Evolutionary conservation across 2,329 filamentous ascomycete genomes (phyloP), one percentile per base, ranked within the genome.

Genomic region (Botrytis paeoniae): DNA sequence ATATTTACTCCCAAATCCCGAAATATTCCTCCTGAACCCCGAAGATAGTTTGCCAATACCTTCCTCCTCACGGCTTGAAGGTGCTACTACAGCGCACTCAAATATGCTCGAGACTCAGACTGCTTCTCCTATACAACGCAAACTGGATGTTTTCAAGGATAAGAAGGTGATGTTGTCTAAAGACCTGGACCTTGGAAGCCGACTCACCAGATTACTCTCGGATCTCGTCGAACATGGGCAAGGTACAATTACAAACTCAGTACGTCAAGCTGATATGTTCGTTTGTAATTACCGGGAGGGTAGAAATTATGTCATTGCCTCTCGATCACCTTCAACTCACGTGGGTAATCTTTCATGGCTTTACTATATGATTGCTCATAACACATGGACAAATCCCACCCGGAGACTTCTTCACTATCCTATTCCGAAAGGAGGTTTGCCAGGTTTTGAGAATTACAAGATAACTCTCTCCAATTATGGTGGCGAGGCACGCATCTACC

Each of bases 381-480:
- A 97, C 80, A 86, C 90, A 75, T 99, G 95, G 93, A 95, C 93
- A 2, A 95, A 92, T 20, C 95, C 96, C 0, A 85, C 94, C 73
- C 89, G 90, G 61, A 91, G 94, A 68, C 86, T 98, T 43, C 85
- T 99, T 37, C 96, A 99, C 80, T 99, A 99, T 77, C 96, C 96
- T 0, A 81, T 97, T 22, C 93, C 95, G 8, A 89, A 88, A 64
- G 81, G 90, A 14, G 93, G 93, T 1, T 90, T 99, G 51, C 89
- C 91, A 0, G 95, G 93, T 0, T 98, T 99, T 80, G 82, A 92
- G 73, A 85, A 87, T 12, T 86, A 92, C 81, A 89, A 87, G 69
- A 96, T 99, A 79, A 97, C 94, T 73, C 86, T 99, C 9, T 98
- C 96, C 9, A 99, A 98, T 82, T 99, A 99, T 80, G 94, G 94